Percentiles rank a stretch among this genome's conserved stretches.
These are phyloP conservation scores for Neofusicoccum laricinum DNA, from an alignment of 2,329 filamentous ascomycete genomes.

Conservation along the genomic window DNA sequence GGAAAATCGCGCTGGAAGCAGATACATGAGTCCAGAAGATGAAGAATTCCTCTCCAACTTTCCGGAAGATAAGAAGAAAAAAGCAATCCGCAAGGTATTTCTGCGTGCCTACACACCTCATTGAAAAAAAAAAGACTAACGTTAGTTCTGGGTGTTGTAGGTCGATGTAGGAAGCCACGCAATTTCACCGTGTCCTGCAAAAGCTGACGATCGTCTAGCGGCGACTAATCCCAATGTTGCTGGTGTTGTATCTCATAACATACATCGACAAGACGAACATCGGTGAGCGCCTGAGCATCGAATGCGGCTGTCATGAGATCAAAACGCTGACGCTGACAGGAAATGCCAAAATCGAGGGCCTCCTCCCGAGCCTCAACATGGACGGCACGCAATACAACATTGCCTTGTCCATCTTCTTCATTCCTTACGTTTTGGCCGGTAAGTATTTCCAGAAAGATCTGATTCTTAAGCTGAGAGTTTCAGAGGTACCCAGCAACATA, in stretches of 20 bases:
- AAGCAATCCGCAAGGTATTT: conserved; percentile 24
- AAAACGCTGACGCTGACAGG: conserved; percentile 18
- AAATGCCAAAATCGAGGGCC: conserved; percentile 43
- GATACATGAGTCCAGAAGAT: conserved; percentile 25
- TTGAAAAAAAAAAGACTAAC: not conserved
- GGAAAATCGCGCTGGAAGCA: not conserved
- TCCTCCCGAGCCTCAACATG: conserved; percentile 24
- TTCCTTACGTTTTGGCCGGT: conserved; percentile 40
- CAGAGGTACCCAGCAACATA: conserved; percentile 52
- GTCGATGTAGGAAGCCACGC: not conserved
- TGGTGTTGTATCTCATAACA: conserved; percentile 28
- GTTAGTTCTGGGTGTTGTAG: not conserved
- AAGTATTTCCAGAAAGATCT: not conserved
- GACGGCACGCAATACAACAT: conserved; percentile 60
- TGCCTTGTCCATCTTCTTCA: conserved; percentile 62
- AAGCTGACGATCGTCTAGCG: conserved; percentile 14
- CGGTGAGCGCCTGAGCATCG: conserved; percentile 13
- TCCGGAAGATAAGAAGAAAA: conserved; percentile 22
- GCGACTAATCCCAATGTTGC: conserved; percentile 24
- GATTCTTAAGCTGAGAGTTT: conserved; percentile 18
- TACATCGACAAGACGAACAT: conserved; percentile 26
- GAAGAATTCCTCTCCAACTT: conserved; percentile 27
- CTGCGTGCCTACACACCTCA: not conserved
- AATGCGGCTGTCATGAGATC: not conserved
- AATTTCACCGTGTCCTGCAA: no score